Conservation (phyloP, 2,329 filamentous ascomycete genomes). For the Pseudovirgaria hyperparasitica region DNA sequence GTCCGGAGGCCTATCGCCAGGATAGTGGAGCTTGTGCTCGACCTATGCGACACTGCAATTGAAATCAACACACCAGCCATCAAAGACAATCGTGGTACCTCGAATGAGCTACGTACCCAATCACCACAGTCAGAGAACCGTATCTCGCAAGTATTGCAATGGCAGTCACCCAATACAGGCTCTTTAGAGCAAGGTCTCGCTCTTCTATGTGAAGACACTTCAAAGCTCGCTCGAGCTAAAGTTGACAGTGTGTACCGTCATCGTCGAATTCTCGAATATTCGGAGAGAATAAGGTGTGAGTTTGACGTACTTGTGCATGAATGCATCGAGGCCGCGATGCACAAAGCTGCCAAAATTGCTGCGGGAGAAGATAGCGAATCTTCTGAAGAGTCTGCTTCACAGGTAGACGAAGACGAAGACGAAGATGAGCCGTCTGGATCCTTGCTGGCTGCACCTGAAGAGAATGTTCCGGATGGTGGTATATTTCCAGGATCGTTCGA, state of each 20-base stretch:
- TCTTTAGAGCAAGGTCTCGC: conserved; percentile 83
- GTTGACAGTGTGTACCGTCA: conserved; percentile 89
- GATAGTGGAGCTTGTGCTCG: conserved; percentile 87
- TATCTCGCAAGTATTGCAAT: conserved; percentile 87
- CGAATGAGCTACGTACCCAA: conserved; percentile 74
- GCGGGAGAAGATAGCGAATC: conserved; percentile 77
- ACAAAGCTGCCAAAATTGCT: conserved; percentile 78
- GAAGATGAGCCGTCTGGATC: conserved; percentile 40
- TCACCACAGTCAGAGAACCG: conserved; percentile 93
- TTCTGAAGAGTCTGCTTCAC: conserved; percentile 35
- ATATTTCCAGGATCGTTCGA: conserved; percentile 48
- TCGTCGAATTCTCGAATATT: conserved; percentile 86
- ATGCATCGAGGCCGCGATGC: conserved; percentile 84
- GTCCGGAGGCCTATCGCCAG: conserved; percentile 78
- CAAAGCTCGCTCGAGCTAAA: conserved; percentile 71
- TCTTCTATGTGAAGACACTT: conserved; percentile 79
- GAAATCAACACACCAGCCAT: conserved; percentile 91
- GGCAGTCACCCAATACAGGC: conserved; percentile 88
- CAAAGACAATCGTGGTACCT: conserved; percentile 58
- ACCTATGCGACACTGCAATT: conserved; percentile 88
- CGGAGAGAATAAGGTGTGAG: conserved; percentile 87
- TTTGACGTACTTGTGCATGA: conserved; percentile 88
- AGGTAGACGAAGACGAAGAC: conserved; percentile 11
- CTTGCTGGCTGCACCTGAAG: conserved; percentile 32
- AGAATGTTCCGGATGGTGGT: too few relatives aligned